Conservation (phyloP, 2,329 filamentous ascomycete genomes). For the Fusarium algeriense region DNA sequence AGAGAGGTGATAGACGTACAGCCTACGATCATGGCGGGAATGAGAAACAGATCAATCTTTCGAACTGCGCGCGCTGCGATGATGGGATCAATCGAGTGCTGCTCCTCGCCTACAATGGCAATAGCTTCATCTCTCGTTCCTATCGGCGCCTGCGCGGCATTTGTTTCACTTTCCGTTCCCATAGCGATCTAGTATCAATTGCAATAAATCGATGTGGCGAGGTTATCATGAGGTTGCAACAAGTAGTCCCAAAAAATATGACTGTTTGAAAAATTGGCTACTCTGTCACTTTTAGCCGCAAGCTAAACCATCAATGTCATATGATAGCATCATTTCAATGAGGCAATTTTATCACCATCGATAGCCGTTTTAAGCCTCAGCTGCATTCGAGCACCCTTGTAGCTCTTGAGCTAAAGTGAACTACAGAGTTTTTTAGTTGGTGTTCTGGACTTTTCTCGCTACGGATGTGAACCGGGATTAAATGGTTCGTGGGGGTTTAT, state of each 20-base stretch:
- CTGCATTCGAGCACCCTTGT: conserved; percentile 27
- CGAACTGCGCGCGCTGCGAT: conserved; percentile 68
- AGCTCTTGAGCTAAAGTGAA: conserved; percentile 23
- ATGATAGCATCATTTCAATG: conserved; percentile 26
- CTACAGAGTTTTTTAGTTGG: conserved; percentile 22
- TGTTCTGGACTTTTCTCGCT: conserved; percentile 1
- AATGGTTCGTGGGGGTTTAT: conserved; percentile 4
- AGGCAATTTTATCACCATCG: conserved; percentile 35
- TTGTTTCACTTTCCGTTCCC: conserved; percentile 21
- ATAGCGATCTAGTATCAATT: conserved; percentile 13
- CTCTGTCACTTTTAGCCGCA: neutral
- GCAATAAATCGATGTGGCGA: neutral
- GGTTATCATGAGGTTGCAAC: conserved; percentile 8
- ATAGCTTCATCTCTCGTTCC: conserved; percentile 53
- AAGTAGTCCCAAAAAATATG: conserved; percentile 1
- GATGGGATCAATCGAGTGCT: conserved; percentile 65
- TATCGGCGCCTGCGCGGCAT: conserved; percentile 19
- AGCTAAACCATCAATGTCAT: conserved; percentile 22
- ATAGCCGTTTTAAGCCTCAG: conserved; percentile 38
- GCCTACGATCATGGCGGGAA: conserved; percentile 74
- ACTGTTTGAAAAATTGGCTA: neutral
- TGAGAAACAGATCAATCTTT: conserved; percentile 76
- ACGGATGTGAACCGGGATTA: conserved; percentile 23
- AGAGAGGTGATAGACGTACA: conserved; percentile 47
- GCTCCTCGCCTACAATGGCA: conserved; percentile 69